These are phyloP conservation scores for Biscogniauxia mediterranea DNA, from an alignment of 2,329 filamentous ascomycete species.

Conservation along the genomic window DNA sequence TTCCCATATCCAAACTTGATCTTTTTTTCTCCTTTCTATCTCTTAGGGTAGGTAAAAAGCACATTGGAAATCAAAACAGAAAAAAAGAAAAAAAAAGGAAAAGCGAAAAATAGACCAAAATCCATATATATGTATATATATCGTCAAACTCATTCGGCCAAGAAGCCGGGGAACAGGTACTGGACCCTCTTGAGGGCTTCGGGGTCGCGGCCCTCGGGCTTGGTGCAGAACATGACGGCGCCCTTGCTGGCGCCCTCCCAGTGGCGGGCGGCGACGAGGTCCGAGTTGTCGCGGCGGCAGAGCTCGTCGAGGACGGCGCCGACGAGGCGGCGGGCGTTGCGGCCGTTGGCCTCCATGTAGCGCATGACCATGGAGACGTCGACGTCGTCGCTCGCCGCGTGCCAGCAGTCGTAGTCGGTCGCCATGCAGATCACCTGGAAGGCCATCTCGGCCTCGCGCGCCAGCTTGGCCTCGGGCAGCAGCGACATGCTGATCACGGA, in stretches of 20 bases:
- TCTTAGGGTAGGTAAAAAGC: neutral
- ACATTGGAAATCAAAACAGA: neutral
- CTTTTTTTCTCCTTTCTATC: no score
- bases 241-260: conserved; percentile 74
- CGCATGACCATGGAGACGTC: conserved; percentile 96
- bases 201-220: conserved; percentile 67
- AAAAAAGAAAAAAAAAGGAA: no score
- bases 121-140: no score
- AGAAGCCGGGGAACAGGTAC: conserved; percentile 87
- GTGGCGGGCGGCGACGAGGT: conserved; percentile 78
- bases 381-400: conserved; percentile 73
- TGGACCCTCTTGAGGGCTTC: conserved; percentile 77
- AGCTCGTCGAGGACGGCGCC: conserved; percentile 85
- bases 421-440: conserved; percentile 99
- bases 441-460: conserved; percentile 90
- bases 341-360: conserved; percentile 90
- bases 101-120: no score
- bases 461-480: conserved; percentile 92
- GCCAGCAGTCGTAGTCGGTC: conserved; percentile 99
- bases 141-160: conserved; percentile 36
- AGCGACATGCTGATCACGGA: conserved; percentile 98
- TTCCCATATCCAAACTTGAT: no score
- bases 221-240: conserved; percentile 79
- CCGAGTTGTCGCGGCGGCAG: conserved; percentile 68
- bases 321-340: conserved; percentile 83